A percentile compares a stretch with the other conserved stretches of the same genome.
phyloP scores from a whole-genome alignment of 2,329 filamentous ascomycete species.

The Aspergillus pseudonomiae region DNA sequence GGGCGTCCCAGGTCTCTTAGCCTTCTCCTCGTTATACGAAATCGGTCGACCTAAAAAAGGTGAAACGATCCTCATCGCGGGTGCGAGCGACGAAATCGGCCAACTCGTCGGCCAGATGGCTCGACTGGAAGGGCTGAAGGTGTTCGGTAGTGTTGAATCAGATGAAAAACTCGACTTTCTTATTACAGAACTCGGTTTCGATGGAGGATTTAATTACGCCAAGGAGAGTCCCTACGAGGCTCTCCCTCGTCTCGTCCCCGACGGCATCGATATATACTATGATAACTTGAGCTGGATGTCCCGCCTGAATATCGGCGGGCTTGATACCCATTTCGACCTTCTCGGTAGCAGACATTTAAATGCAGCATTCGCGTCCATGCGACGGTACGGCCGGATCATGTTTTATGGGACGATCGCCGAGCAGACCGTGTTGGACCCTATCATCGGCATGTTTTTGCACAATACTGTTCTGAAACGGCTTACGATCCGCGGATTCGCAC shows the following conservation, averaged over 20 bases:
- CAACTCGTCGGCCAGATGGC: slow-evolving; percentile 82
- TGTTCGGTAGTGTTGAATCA: slow-evolving; percentile 80
- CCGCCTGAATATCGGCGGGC: background rate
- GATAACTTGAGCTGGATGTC: slow-evolving; percentile 62
- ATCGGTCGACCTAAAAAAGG: slow-evolving; percentile 75
- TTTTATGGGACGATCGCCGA: background rate
- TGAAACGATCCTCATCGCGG: slow-evolving; percentile 80
- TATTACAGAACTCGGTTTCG: slow-evolving; percentile 68
- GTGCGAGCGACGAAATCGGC: slow-evolving; percentile 79
- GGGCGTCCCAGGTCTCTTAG: slow-evolving; percentile 77
- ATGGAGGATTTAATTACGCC: slow-evolving; percentile 85
- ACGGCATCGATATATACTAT: slow-evolving; percentile 82
- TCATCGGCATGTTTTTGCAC: slow-evolving; percentile 1
- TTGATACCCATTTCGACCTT: background rate
- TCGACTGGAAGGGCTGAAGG: slow-evolving; percentile 76
- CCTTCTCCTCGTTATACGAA: slow-evolving; percentile 73
- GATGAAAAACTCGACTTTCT: slow-evolving; percentile 81
- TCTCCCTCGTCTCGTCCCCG: slow-evolving; percentile 70
- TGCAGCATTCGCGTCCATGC: background rate
- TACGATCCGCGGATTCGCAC: background rate
- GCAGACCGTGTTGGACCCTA: background rate
- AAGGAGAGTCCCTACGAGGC: slow-evolving; percentile 72
- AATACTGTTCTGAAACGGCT: background rate
- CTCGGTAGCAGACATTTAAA: background rate
- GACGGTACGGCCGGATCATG: background rate